These are phyloP conservation scores for Diatrype stigma DNA, from an alignment of 2,329 filamentous ascomycete genomes.

Conservation along the genomic window DNA sequence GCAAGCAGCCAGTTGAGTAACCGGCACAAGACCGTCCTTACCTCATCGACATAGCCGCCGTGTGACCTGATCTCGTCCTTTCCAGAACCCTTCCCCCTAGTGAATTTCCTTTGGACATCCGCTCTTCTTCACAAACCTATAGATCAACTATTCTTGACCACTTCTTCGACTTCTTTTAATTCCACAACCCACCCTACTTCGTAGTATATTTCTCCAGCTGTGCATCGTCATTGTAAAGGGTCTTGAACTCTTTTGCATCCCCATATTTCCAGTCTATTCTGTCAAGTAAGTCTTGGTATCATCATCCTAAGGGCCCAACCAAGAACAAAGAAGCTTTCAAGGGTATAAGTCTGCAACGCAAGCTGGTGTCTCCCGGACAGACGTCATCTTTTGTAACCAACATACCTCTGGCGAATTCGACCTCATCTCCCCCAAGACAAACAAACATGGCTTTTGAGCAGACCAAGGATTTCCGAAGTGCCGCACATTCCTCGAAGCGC, in stretches of 20 bases:
- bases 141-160: background rate
- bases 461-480: slow-evolving; percentile 40
- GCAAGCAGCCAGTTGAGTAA: background rate
- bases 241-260: background rate
- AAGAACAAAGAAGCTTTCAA: background rate
- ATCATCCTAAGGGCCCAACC: background rate
- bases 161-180: background rate
- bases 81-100: background rate
- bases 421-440: too few species aligned
- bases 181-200: background rate
- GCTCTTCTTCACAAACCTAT: background rate
- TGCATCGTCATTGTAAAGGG: background rate
- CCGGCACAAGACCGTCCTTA: background rate
- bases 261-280: background rate
- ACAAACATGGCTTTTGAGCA: slow-evolving; percentile 24
- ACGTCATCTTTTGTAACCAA: background rate
- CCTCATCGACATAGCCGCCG: slow-evolving; percentile 1
- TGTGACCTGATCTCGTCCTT: background rate
- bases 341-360: background rate
- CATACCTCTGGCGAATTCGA: background rate
- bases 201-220: background rate
- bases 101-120: background rate
- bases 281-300: background rate
- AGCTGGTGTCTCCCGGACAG: background rate
- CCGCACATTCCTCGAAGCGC: slow-evolving; percentile 39